Evolutionary conservation across 2,329 filamentous ascomycete genomes (phyloP), one percentile per base, ranked within the genome.

Genomic region (Parastagonospora nodorum): DNA sequence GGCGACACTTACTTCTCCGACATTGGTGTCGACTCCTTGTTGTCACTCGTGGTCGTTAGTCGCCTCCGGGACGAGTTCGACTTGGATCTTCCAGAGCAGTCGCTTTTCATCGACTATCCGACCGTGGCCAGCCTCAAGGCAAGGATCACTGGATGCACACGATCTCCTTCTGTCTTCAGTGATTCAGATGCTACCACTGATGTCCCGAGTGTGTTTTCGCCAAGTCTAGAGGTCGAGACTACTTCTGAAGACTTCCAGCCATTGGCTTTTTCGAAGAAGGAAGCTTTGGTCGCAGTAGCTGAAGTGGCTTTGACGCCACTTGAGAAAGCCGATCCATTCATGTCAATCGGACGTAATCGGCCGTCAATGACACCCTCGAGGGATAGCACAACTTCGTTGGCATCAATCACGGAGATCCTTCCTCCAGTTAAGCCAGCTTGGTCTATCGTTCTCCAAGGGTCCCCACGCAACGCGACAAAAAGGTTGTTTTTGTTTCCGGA

Each of bases 401-500:
- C 10, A 11, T 16, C n/a, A 15, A 12, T 27, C 10, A 12, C 16
- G 12, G 31, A 30, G 4, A 29, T 30, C 1, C 11, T 45, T 8
- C 31, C 42, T 39, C 59, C 8, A 47, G 43, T 2, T 37, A 50
- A 29, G 31, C 42, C 28, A 14, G 42, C 46, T 16, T 32, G 28
- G 14, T 76, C 75, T 3, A 60, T 77, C 16, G 56, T 77, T 8
- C 65, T 78, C 10, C 72, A 84, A 78, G 74, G 82, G 74, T 57
- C 75, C 67, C 12, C 77, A 30, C 76, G 60, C 12, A 41, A 39
- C n/a, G 48, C 53, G n/a, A 41, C 30, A 9, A 51, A 59, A 28
- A 52, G 50, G 14, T 63, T 80, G 1, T 80, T 75, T 53, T 61
- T 81, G 35, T 72, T 82, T 45, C 79, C 80, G 5, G 80, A 82